Percentiles rank a stretch among this genome's conserved stretches.
Evolutionary conservation across 129 eudicot species (phyloP).

Genomic region (Chrysanthemum lavandulifolium): DNA sequence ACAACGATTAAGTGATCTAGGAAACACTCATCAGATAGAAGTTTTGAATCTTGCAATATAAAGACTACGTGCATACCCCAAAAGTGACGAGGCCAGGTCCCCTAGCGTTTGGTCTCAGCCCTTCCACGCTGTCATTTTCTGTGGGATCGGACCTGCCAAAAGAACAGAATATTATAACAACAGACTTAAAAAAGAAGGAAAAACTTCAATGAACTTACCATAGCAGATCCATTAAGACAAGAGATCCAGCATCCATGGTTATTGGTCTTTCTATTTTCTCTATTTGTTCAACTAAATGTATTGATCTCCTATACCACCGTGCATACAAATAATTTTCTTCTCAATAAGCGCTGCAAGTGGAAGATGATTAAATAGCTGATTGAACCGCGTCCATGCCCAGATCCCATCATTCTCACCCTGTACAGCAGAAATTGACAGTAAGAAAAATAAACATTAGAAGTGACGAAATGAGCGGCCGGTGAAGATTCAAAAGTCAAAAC

Average conservation of each 20-base stretch:
- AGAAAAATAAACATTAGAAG: conserved; percentile 1
- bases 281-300: conserved; percentile 92
- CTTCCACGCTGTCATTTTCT: conserved; percentile 95
- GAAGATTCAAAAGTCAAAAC: not conserved
- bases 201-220: conserved; percentile 47
- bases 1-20: not conserved
- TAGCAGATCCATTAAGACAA: conserved; percentile 87
- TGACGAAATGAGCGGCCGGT: conserved; percentile 3
- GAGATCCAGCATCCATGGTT: conserved; percentile 99
- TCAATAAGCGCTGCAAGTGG: conserved; percentile 97
- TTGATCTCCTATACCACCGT: conserved; percentile 97
- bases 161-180: not conserved
- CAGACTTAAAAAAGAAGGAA: not conserved
- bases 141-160: conserved; percentile 97
- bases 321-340: conserved; percentile 94
- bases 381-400: conserved; percentile 99
- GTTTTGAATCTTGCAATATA: conserved; percentile 9
- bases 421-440: conserved; percentile 6
- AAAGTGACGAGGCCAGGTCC: conserved; percentile 95
- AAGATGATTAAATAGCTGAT: conserved; percentile 89
- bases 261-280: conserved; percentile 97
- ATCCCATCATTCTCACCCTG: conserved; percentile 99
- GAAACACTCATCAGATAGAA: not conserved
- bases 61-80: conserved; percentile 63
- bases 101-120: conserved; percentile 95